phyloP scores from a whole-genome alignment of 805 yeast genomes.

The Blastobotrys robertii region DNA sequence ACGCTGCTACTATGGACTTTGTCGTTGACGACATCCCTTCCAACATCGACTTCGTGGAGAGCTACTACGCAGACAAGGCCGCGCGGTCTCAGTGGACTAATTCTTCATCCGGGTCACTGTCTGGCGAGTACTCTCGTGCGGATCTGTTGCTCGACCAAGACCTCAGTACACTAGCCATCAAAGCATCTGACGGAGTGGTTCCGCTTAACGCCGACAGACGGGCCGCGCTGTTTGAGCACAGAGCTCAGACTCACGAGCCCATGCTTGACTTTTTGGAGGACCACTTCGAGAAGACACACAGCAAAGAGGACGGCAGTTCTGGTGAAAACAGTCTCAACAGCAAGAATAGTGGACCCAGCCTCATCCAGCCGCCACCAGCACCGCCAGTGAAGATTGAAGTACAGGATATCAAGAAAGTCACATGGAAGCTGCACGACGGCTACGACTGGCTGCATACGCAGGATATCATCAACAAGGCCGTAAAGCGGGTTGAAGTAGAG shows the following conservation, averaged over 20 bases:
- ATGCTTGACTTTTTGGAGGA: conserved; percentile 16
- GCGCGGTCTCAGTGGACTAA: conserved; percentile 10
- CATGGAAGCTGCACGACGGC: conserved; percentile 64
- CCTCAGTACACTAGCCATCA: conserved; percentile 22
- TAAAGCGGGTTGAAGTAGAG: conserved; percentile 48
- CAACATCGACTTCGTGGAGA: conserved; percentile 24
- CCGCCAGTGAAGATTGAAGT: conserved; percentile 11
- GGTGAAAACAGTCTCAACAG: neutral
- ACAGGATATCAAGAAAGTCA: conserved; percentile 15
- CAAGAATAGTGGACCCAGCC: neutral
- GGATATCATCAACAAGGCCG: conserved; percentile 51
- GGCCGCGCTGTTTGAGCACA: conserved; percentile 14
- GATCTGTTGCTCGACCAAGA: conserved; percentile 26
- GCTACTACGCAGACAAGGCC: conserved; percentile 22
- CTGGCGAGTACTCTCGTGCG: conserved; percentile 15
- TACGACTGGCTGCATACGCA: conserved; percentile 85
- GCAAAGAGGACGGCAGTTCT: neutral
- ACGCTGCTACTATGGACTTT: conserved; percentile 2
- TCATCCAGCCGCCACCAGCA: neutral
- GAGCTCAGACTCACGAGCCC: conserved; percentile 12
- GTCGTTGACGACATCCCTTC: conserved; percentile 17
- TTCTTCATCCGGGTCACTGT: conserved; percentile 10
- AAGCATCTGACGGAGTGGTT: conserved; percentile 2
- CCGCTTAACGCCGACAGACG: conserved; percentile 6
- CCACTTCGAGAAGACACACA: conserved; percentile 16